These are phyloP conservation scores for Yamadazyma philogaea DNA, from an alignment of 805 yeast genomes.

Conservation along the genomic window DNA sequence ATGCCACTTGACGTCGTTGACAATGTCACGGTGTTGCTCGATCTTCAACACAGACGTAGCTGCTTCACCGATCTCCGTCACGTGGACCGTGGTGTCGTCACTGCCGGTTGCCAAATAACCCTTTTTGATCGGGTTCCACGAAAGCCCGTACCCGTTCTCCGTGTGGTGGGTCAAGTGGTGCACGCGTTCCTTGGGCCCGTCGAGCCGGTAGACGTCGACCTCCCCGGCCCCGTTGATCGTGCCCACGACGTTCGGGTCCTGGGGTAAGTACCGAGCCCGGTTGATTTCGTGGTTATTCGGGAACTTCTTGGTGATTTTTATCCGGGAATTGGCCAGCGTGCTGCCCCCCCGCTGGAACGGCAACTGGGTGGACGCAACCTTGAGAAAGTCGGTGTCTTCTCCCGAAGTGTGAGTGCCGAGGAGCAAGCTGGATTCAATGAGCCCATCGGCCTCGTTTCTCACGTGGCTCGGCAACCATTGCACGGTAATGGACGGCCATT, in stretches of 20 bases:
- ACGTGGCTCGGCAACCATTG: conserved; percentile 64
- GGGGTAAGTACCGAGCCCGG: conserved; percentile 70
- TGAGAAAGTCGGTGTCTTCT: conserved; percentile 61
- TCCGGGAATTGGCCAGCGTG: conserved; percentile 46
- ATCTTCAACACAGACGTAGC: conserved; percentile 13
- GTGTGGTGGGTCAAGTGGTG: conserved; percentile 38
- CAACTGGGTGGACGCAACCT: conserved; percentile 58
- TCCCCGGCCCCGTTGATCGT: conserved; percentile 69
- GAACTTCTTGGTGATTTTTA: conserved; percentile 59
- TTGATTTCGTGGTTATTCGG: conserved; percentile 65
- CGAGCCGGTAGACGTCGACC: conserved; percentile 51
- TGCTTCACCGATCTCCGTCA: conserved; percentile 49
- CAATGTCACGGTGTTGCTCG: conserved; percentile 51
- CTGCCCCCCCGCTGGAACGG: conserved; percentile 36
- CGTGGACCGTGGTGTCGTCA: conserved; percentile 62
- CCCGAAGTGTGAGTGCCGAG: conserved; percentile 76
- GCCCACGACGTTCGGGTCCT: conserved; percentile 51
- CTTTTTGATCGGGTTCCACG: conserved; percentile 53
- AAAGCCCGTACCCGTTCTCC: conserved; percentile 71
- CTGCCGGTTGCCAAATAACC: conserved; percentile 59
- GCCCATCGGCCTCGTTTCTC: conserved; percentile 19
- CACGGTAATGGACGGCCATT: conserved; percentile 79
- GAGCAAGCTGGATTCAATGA: conserved; percentile 49
- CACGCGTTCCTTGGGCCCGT: conserved; percentile 22
- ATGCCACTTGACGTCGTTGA: conserved; percentile 78